Evolutionary conservation across 1,284 basidiomycete species (phyloP).

Genomic region (Pterulicium gracile): DNA sequence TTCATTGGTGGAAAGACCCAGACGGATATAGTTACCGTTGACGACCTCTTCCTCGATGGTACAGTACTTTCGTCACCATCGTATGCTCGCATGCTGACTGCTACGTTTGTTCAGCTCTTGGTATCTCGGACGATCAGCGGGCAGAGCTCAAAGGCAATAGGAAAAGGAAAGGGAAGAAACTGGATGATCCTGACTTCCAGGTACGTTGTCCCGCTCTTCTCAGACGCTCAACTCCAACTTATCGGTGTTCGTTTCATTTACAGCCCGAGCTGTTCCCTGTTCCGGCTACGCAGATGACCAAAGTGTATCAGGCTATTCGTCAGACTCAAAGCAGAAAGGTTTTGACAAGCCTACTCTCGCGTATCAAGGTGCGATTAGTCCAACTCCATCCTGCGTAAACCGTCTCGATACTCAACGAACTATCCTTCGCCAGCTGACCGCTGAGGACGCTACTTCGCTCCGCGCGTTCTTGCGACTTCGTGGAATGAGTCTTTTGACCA

Average conservation of each 20-base stretch:
- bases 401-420: neutral
- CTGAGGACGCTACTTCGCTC: slow-evolving; percentile 71
- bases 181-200: slow-evolving; percentile 85
- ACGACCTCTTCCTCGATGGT: slow-evolving; percentile 94
- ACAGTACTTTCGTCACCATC: slow-evolving; percentile 5
- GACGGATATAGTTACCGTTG: slow-evolving; percentile 90
- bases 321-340: slow-evolving; percentile 84
- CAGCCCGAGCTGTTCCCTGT: neutral
- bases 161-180: slow-evolving; percentile 85
- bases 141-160: slow-evolving; percentile 79
- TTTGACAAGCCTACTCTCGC: slow-evolving; percentile 73
- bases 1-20: slow-evolving; percentile 98
- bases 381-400: neutral
- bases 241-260: neutral
- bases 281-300: slow-evolving; percentile 57
- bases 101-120: slow-evolving; percentile 56
- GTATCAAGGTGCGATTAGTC: slow-evolving; percentile 63
- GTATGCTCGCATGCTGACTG: slow-evolving; percentile 6
- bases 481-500: slow-evolving; percentile 89
- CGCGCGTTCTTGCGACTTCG: slow-evolving; percentile 88
- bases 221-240: slow-evolving; percentile 1
- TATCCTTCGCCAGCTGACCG: slow-evolving; percentile 56
- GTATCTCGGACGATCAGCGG: slow-evolving; percentile 87
- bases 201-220: slow-evolving; percentile 27
- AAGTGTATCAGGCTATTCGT: slow-evolving; percentile 84